Conservation (phyloP, 495 filamentous ascomycete species). For the Extremus antarcticus region DNA sequence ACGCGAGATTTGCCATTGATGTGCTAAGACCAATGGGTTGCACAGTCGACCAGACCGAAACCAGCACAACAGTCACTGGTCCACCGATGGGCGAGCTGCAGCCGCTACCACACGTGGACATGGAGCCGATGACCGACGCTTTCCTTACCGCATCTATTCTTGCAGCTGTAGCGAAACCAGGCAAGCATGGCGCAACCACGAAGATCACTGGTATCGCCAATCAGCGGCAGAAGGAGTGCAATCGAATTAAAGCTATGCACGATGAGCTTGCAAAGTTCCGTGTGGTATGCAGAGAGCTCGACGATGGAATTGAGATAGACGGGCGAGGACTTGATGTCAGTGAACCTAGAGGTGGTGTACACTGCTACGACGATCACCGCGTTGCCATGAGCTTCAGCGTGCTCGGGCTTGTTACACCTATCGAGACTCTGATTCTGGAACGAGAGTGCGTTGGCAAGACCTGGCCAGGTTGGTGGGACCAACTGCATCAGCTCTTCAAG, state of each 20-base stretch:
- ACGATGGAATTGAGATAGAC: constrained; percentile 66
- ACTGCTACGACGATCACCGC: constrained; percentile 96
- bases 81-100: constrained; percentile 63
- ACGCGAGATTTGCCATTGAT: constrained; percentile 89
- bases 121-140: constrained; percentile 99
- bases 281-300: constrained; percentile 72
- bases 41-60: constrained; percentile 68
- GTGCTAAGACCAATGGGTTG: constrained; percentile 92
- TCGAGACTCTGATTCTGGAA: constrained; percentile 69
- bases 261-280: constrained; percentile 94
- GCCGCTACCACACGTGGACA: constrained; percentile 69
- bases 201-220: constrained; percentile 95
- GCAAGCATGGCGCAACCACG: constrained; percentile 48
- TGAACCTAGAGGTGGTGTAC: constrained; percentile 53
- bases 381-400: constrained; percentile 98
- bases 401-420: constrained; percentile 63
- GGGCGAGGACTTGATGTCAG: constrained; percentile 25
- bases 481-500: constrained; percentile 61
- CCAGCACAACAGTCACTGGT: constrained; percentile 86
- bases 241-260: constrained; percentile 93
- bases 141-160: constrained; percentile 92
- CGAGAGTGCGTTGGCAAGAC: constrained; percentile 93
- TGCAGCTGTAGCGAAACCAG: constrained; percentile 66
- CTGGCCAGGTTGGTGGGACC: constrained; percentile 99
- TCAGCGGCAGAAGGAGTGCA: constrained; percentile 96